These are phyloP conservation scores for Gossypium armourianum DNA, from an alignment of 441 rosid genomes.

Conservation along the genomic window DNA sequence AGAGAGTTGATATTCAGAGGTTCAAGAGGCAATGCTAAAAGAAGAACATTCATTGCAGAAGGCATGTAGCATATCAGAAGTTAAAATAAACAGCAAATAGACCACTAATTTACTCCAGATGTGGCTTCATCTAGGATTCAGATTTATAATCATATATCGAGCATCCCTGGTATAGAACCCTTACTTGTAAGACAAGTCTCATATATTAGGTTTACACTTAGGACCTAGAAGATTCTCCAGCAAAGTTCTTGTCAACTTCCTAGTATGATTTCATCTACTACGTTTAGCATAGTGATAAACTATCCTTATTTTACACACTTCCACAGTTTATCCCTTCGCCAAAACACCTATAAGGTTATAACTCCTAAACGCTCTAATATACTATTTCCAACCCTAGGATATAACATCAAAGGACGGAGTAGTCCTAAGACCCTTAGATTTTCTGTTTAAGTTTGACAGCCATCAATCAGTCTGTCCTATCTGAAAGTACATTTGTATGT, in stretches of 20 bases:
- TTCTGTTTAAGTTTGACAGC: background rate
- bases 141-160: background rate
- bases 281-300: background rate
- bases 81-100: background rate
- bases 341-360: background rate
- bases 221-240: slow-evolving; percentile 2
- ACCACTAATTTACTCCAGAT: background rate
- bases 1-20: slow-evolving; percentile 1
- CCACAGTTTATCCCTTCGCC: background rate
- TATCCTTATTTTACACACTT: slow-evolving; percentile 1
- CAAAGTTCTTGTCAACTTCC: background rate
- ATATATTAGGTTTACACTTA: background rate
- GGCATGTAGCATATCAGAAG: slow-evolving; percentile 5
- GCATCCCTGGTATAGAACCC: background rate
- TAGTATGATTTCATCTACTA: background rate
- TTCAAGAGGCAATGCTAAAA: slow-evolving; percentile 1
- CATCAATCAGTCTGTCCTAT: background rate
- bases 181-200: background rate
- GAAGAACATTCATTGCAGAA: slow-evolving; percentile 8
- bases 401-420: background rate
- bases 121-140: background rate
- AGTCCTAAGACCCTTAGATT: background rate
- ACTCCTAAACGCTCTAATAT: background rate
- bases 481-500: background rate
- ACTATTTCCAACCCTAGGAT: background rate